phyloP scores from a whole-genome alignment of 305 asterid species.

The Fraxinus greggii region DNA sequence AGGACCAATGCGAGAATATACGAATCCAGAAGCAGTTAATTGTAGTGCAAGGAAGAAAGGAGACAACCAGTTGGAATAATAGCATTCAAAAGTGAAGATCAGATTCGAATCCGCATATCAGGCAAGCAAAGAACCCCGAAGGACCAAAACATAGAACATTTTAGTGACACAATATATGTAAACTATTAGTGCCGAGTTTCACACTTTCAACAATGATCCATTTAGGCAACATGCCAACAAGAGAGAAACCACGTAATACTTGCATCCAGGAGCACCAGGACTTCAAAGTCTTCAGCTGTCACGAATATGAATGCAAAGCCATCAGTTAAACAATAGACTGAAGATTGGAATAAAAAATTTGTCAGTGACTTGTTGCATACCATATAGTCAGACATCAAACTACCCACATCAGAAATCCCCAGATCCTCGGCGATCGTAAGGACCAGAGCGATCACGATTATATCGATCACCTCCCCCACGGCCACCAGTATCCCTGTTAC shows the following conservation, averaged over 20 bases:
- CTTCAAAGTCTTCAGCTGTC: conserved; percentile 44
- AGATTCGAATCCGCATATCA: conserved; percentile 43
- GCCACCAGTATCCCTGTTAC: conserved; percentile 49
- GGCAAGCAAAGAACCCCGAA: conserved; percentile 49
- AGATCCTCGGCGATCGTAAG: conserved; percentile 71
- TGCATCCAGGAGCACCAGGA: conserved; percentile 38
- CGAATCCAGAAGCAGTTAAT: conserved; percentile 49
- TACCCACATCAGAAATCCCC: conserved; percentile 51
- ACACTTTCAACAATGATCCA: conserved; percentile 42
- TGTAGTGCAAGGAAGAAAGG: conserved; percentile 48
- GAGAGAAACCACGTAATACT: conserved; percentile 23
- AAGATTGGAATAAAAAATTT: background rate
- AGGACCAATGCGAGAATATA: conserved; percentile 43
- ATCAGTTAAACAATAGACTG: conserved; percentile 13
- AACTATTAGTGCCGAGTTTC: conserved; percentile 48
- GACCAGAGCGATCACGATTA: conserved; percentile 78
- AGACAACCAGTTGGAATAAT: conserved; percentile 61
- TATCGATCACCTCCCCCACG: conserved; percentile 69
- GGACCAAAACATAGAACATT: conserved; percentile 47
- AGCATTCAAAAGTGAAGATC: conserved; percentile 55
- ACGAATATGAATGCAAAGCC: conserved; percentile 5
- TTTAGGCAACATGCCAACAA: conserved; percentile 33
- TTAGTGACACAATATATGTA: conserved; percentile 56
- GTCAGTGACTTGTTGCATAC: background rate
- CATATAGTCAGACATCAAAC: conserved; percentile 9